Conservation (phyloP, 176 grass and related monocot genomes). For the Eleusine indica region DNA sequence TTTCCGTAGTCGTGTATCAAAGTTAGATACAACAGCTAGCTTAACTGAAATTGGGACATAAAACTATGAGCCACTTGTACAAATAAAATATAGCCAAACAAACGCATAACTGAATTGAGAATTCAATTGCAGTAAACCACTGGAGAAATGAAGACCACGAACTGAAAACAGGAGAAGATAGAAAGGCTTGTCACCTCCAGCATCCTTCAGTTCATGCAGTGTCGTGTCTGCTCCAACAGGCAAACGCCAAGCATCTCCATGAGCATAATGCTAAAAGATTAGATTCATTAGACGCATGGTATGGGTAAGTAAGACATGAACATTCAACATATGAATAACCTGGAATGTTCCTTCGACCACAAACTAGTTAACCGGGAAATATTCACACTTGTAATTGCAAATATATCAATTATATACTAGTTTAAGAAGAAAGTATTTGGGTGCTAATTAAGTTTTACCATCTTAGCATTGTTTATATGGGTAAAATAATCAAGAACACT, state of each 20-base stretch:
- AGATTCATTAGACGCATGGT: constrained; percentile 2
- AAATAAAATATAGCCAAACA: not conserved
- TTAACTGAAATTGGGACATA: constrained; percentile 74
- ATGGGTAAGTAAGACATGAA: not conserved
- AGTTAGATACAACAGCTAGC: constrained; percentile 91
- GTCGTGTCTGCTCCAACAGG: constrained; percentile 63
- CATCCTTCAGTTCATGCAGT: constrained; percentile 61
- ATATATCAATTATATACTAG: not conserved
- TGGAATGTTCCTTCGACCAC: not conserved
- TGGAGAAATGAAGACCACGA: constrained; percentile 13
- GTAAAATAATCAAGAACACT: not conserved
- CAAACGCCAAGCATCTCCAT: constrained; percentile 81
- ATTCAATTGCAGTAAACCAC: not conserved
- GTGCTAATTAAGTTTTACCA: not conserved
- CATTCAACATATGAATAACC: not conserved
- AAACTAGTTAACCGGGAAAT: not conserved
- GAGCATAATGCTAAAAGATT: constrained; percentile 60
- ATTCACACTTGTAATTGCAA: not conserved
- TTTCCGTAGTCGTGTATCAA: constrained; percentile 77
- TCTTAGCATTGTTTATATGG: not conserved
- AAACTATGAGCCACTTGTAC: constrained; percentile 11
- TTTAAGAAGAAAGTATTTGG: not conserved
- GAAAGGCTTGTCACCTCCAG: constrained; percentile 69
- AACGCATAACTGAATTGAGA: not conserved
- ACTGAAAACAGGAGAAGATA: constrained; percentile 36